phyloP scores from a whole-genome alignment of 805 yeast genomes.

The Lipomyces yamadae region DNA sequence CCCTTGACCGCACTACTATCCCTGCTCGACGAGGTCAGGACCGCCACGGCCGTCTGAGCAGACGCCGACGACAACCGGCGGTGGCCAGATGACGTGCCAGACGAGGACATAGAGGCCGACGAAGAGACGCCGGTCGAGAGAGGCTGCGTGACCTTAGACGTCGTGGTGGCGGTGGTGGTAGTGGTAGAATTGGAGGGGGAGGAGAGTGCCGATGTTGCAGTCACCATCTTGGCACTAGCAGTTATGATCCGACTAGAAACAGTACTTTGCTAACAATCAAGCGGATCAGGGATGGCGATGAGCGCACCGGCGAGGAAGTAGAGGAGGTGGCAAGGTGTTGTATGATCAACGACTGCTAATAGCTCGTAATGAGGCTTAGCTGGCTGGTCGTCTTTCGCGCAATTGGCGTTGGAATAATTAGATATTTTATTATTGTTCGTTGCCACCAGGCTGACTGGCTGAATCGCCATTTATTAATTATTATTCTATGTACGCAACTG shows the following conservation, averaged over 20 bases:
- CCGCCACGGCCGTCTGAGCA: background rate
- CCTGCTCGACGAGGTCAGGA: background rate
- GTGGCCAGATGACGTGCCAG: background rate
- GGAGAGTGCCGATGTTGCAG: background rate
- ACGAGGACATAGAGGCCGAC: constrained; percentile 2
- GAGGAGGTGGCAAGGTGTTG: too few species aligned
- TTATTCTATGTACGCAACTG: too few species aligned
- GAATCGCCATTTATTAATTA: too few species aligned
- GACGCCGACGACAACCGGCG: constrained; percentile 3
- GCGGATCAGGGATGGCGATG: background rate
- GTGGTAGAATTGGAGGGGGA: background rate
- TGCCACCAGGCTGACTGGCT: too few species aligned
- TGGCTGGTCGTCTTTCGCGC: too few species aligned
- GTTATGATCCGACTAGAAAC: background rate
- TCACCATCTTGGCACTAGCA: background rate
- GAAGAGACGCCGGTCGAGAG: background rate
- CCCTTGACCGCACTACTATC: background rate
- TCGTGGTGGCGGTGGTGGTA: background rate
- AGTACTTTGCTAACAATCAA: background rate
- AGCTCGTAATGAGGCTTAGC: too few species aligned
- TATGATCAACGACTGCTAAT: background rate
- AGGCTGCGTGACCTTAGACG: background rate
- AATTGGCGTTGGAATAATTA: too few species aligned
- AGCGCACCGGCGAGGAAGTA: too few species aligned
- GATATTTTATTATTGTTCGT: too few species aligned